Percentiles rank a stretch among this genome's conserved stretches.
These are phyloP conservation scores for Aspergillus sclerotioniger DNA, from an alignment of 495 filamentous ascomycete species.

Conservation along the genomic window DNA sequence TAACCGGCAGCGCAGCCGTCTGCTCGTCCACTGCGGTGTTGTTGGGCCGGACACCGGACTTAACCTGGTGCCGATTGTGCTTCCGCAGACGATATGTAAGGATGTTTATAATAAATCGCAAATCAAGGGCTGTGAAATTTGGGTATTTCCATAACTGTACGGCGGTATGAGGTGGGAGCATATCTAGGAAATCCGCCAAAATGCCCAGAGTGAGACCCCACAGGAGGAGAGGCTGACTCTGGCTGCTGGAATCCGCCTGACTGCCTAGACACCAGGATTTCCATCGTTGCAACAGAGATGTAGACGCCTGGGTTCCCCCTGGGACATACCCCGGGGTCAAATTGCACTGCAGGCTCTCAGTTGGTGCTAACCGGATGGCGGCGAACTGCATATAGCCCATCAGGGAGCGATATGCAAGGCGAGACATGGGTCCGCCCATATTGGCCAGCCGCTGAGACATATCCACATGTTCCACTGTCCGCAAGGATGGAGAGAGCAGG, in stretches of 20 bases:
- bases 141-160: slow-evolving; percentile 68
- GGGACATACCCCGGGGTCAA: slow-evolving; percentile 47
- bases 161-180: slow-evolving; percentile 62
- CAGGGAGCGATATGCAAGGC: slow-evolving; percentile 51
- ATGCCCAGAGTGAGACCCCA: slow-evolving; percentile 78
- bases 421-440: slow-evolving; percentile 48
- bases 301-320: slow-evolving; percentile 11
- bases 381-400: slow-evolving; percentile 72
- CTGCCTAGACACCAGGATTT: slow-evolving; percentile 33
- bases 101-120: slow-evolving; percentile 58
- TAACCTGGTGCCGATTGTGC: slow-evolving; percentile 47
- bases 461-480: slow-evolving; percentile 66
- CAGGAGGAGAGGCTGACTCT: slow-evolving; percentile 56
- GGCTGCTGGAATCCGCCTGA: slow-evolving; percentile 31
- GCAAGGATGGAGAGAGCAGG: slow-evolving; percentile 58
- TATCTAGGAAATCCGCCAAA: slow-evolving; percentile 68
- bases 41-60: slow-evolving; percentile 35
- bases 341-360: slow-evolving; percentile 58
- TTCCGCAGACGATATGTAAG: slow-evolving; percentile 61
- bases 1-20: slow-evolving; percentile 40
- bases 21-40: slow-evolving; percentile 45
- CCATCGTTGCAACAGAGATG: slow-evolving; percentile 25
- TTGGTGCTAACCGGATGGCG: slow-evolving; percentile 62
- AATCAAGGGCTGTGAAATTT: slow-evolving; percentile 67
- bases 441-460: slow-evolving; percentile 62